Conservation (phyloP, 441 rosid genomes). For the Arabidopsis hybrid region DNA sequence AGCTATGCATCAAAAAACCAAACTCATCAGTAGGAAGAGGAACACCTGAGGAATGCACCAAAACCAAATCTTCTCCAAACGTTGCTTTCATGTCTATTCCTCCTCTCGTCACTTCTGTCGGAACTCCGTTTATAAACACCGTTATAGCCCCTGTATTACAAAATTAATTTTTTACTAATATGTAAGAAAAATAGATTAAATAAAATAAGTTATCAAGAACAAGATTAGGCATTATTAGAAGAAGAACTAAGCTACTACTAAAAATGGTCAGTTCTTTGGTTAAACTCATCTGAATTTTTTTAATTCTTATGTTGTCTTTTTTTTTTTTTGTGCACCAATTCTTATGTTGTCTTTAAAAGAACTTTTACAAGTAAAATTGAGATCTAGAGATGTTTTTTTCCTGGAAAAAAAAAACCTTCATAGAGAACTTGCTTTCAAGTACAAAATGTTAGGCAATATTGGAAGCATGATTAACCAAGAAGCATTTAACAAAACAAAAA, state of each 20-base stretch:
- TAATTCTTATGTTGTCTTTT: neutral
- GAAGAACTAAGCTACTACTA: conserved; percentile 16
- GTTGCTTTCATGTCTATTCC: conserved; percentile 73
- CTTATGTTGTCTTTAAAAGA: neutral
- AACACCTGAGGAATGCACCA: conserved; percentile 83
- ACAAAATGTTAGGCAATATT: conserved; percentile 38
- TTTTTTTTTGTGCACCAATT: no score
- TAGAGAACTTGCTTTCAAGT: neutral
- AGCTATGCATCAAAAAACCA: conserved; percentile 76
- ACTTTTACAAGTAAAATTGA: conserved; percentile 2
- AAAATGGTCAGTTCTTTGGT: conserved; percentile 11
- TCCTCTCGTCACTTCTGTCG: conserved; percentile 85
- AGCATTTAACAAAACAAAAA: no score
- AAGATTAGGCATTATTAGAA: neutral
- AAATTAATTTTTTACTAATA: neutral
- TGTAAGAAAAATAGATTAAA: neutral
- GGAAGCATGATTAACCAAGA: conserved; percentile 2
- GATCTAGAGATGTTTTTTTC: conserved; percentile 1
- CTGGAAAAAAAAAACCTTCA: neutral
- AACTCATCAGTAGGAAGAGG: conserved; percentile 77
- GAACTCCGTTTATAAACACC: conserved; percentile 85
- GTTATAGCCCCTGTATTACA: conserved; percentile 60
- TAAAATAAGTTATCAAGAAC: neutral
- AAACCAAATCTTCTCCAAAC: conserved; percentile 73
- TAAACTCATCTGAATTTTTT: conserved; percentile 8